Evolutionary conservation across 176 grass and related monocot species (phyloP).

Genomic region (Poa pratensis): DNA sequence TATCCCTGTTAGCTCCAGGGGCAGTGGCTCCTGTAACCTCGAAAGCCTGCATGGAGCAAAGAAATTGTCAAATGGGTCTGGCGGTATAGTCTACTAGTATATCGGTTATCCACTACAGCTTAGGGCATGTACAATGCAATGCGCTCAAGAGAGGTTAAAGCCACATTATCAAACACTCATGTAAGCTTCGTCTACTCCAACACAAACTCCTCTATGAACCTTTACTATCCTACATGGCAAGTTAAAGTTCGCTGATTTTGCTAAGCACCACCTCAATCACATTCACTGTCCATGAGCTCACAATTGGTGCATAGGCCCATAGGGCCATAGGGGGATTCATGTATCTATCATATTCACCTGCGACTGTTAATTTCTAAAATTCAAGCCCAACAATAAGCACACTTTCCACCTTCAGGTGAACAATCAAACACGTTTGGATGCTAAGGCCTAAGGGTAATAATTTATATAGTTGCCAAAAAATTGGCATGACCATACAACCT

Average conservation of each 20-base stretch:
- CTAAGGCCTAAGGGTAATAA: background rate
- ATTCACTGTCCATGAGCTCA: background rate
- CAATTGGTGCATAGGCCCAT: background rate
- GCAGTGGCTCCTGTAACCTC: constrained; percentile 19
- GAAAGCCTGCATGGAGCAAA: constrained; percentile 34
- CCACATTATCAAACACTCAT: background rate
- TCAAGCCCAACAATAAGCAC: background rate
- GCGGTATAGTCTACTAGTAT: background rate
- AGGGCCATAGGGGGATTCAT: background rate
- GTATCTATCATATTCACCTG: background rate
- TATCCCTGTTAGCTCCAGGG: constrained; percentile 11
- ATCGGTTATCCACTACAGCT: background rate
- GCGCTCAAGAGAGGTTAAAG: background rate
- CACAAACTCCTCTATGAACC: background rate
- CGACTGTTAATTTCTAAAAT: background rate
- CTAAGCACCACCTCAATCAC: background rate
- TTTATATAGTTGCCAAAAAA: background rate
- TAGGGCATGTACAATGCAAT: background rate
- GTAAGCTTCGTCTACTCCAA: background rate
- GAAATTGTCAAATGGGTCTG: constrained; percentile 28
- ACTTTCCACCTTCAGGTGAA: constrained; percentile 12
- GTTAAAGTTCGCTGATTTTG: background rate
- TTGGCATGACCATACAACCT: background rate
- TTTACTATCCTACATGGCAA: background rate
- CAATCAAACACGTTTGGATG: constrained; percentile 14